A percentile compares a stretch with the other conserved stretches of the same genome.
Evolutionary conservation across 2,329 filamentous ascomycete species (phyloP).

Genomic region (Ciborinia camelliae): DNA sequence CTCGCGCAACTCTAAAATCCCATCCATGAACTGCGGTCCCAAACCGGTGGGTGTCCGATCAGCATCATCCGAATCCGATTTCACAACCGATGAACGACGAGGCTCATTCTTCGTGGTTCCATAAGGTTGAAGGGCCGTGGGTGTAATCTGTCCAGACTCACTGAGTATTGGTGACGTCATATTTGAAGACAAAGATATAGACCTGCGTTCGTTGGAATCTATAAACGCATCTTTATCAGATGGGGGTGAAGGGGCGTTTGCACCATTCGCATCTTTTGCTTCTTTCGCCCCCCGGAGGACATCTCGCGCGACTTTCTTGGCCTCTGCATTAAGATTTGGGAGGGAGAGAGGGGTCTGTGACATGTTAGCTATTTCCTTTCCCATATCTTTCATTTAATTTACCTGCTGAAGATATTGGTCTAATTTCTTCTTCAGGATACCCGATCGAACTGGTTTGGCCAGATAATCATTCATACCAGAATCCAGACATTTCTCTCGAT

Average conservation of each 20-base stretch:
- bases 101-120: background rate
- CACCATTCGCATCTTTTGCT: background rate
- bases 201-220: background rate
- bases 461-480: constrained; percentile 98
- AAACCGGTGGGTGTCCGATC: background rate
- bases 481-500: constrained; percentile 91
- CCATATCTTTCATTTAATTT: background rate
- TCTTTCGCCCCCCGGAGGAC: constrained; percentile 23
- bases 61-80: background rate
- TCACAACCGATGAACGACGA: background rate
- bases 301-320: constrained; percentile 27
- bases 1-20: background rate
- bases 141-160: background rate
- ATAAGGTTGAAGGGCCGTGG: background rate
- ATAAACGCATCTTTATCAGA: background rate
- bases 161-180: background rate
- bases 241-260: background rate
- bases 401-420: constrained; percentile 56
- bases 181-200: background rate
- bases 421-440: constrained; percentile 81
- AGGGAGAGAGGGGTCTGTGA: constrained; percentile 27
- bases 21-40: background rate
- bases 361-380: background rate
- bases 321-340: constrained; percentile 31
- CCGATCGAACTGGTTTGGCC: constrained; percentile 88